These are phyloP conservation scores for Plasmodium berghei DNA, from an alignment of 169 alveolate genomes.

Conservation along the genomic window DNA sequence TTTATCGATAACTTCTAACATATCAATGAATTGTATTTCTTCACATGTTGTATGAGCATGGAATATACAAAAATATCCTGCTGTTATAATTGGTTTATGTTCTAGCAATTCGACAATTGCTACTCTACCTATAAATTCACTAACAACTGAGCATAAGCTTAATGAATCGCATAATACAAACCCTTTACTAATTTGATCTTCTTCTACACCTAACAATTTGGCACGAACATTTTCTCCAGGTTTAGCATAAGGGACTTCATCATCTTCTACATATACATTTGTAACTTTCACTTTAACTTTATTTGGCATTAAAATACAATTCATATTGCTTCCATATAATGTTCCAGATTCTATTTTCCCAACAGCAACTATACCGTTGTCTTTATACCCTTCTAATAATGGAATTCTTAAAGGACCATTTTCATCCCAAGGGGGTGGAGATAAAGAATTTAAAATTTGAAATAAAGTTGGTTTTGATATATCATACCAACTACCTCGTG, in stretches of 20 bases:
- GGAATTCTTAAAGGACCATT: constrained; percentile 92
- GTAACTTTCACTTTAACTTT: constrained; percentile 88
- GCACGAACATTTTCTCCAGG: constrained; percentile 94
- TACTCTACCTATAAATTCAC: constrained; percentile 92
- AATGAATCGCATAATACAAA: constrained; percentile 94
- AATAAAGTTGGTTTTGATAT: constrained; percentile 88
- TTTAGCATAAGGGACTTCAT: constrained; percentile 90
- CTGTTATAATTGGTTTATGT: constrained; percentile 94
- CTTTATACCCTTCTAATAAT: constrained; percentile 92
- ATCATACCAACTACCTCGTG: constrained; percentile 86
- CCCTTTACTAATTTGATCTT: constrained; percentile 96
- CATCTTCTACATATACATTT: constrained; percentile 90
- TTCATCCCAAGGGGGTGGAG: constrained; percentile 85
- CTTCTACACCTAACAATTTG: constrained; percentile 92
- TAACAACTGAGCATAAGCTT: constrained; percentile 93
- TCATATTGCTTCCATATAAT: constrained; percentile 83
- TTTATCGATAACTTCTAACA: constrained; percentile 82
- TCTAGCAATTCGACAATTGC: constrained; percentile 93
- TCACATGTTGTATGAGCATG: constrained; percentile 92
- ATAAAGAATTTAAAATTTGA: constrained; percentile 86
- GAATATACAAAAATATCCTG: constrained; percentile 95
- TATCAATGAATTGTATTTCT: constrained; percentile 87
- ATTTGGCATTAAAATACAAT: constrained; percentile 91
- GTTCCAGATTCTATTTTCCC: constrained; percentile 94
- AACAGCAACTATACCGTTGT: constrained; percentile 92